Conservation (phyloP, 768 basidiomycete genomes). For the Auricularia sp. region DNA sequence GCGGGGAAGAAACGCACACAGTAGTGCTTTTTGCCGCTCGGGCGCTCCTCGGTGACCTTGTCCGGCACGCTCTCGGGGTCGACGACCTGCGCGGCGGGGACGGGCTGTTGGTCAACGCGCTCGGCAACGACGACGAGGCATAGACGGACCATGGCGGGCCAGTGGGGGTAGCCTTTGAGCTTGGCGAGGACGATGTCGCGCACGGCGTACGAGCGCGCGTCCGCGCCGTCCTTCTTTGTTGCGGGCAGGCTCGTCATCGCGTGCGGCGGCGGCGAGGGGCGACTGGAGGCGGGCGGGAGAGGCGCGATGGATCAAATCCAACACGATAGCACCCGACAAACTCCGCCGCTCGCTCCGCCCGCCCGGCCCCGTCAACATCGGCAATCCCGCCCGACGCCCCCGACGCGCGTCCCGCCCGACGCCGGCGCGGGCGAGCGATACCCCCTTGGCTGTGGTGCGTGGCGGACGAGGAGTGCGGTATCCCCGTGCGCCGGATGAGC, state of each 20-base stretch:
- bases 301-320: background rate
- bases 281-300: background rate
- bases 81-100: constrained; percentile 48
- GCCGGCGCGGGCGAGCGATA: no score
- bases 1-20: constrained; percentile 84
- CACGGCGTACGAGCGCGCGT: constrained; percentile 42
- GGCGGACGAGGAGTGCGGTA: no score
- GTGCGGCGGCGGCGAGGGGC: background rate
- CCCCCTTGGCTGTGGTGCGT: no score
- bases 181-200: constrained; percentile 88
- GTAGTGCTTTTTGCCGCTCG: constrained; percentile 67
- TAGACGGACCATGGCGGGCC: constrained; percentile 84
- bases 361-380: no score
- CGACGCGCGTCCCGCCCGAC: no score
- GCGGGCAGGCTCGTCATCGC: background rate
- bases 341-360: background rate
- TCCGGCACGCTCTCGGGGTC: constrained; percentile 59
- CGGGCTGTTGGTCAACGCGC: background rate
- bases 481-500: no score
- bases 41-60: constrained; percentile 58
- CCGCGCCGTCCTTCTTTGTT: constrained; percentile 30
- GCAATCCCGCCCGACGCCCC: no score
- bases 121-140: constrained; percentile 1
- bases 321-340: background rate
- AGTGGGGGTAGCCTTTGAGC: constrained; percentile 87